Conservation (phyloP, 108 stramenopile species). For the Skeletonema menzelii region DNA sequence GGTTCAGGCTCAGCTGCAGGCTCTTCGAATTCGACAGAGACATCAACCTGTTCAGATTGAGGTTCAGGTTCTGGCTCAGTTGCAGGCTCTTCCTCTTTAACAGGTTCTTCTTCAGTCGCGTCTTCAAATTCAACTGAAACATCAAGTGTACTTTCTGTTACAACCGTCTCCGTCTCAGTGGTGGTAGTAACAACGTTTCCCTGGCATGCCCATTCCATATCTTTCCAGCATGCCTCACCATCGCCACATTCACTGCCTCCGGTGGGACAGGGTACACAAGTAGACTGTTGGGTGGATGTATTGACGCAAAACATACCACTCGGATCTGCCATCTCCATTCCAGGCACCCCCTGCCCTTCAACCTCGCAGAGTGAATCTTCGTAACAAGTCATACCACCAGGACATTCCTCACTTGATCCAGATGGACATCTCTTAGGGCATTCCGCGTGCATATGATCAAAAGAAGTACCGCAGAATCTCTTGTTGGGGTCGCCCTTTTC, state of each 20-base stretch:
- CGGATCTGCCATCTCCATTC: constrained; percentile 16
- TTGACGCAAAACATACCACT: constrained; percentile 37
- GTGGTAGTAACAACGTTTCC: background rate
- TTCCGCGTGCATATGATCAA: background rate
- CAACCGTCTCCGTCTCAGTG: constrained; percentile 7
- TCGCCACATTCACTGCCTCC: constrained; percentile 23
- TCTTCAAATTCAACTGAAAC: constrained; percentile 7
- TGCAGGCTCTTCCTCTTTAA: background rate
- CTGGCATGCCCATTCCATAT: constrained; percentile 27
- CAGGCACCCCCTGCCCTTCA: constrained; percentile 6
- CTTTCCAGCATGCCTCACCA: constrained; percentile 28
- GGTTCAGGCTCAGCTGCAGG: background rate
- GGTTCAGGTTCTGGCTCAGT: constrained; percentile 12
- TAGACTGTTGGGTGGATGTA: constrained; percentile 9
- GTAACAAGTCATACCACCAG: constrained; percentile 22
- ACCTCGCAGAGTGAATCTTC: constrained; percentile 25
- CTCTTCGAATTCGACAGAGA: background rate
- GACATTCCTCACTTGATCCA: constrained; percentile 2
- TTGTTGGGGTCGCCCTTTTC: constrained; percentile 31
- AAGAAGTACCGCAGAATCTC: constrained; percentile 18
- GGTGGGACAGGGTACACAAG: constrained; percentile 18
- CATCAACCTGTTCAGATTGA: background rate
- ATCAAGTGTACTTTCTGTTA: background rate
- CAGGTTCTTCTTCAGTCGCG: background rate
- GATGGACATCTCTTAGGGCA: constrained; percentile 3